Base-by-base conservation (phyloP, 441 rosid genomes). In the Geranium incanum region DNA sequence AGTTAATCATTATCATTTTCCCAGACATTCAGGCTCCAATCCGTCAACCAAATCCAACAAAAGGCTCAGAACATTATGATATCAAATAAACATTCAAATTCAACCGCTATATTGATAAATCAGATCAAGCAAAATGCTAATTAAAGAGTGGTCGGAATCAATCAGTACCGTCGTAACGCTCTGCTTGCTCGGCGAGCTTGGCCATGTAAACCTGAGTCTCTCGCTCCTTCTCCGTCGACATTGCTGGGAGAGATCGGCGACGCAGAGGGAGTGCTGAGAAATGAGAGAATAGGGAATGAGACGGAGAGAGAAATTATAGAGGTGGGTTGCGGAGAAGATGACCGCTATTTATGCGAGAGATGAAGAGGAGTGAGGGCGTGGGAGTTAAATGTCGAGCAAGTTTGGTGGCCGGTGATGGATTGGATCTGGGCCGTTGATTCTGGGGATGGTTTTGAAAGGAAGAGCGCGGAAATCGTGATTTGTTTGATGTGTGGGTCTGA, bases 171-270 rank as follows among this genome's bases (percentile, higher is more conserved):
- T 95, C 99, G 38, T 95, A 95, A 62, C 97, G 91, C 78, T 95
- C 99, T 71, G 97, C 99, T 81, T 95, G 98, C 39, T 90, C 97
- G 36, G 97, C 82, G 82, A 95, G 97, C 88, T 92, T 95, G 79
- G 98, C 95, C 89, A 89, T 75, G 84, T 92, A 95, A 78, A 95
- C 96, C n/a, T 88, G 90, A 12, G 85, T 78, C 77, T 95, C 98
- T 67, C 97, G 80, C 64, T 90, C 97, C 83, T 92, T 95, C 68
- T 92, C 97, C 50, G 88, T 69, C 57, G 95, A 80, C 92, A 87
- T 21, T 66, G 60, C 15, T 57, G 63, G 41, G 57, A 67, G 68
- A 43, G 78, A 77, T 41, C 60, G 62, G 63, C 12, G 50, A 5
- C 28, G 63, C 63, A 16, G 63, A 57, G 63, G 9, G 5, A 3